Percentiles rank a stretch among this genome's conserved stretches.
Conservation (phyloP, 495 filamentous ascomycete genomes). For the Oidiodendron maius region DNA sequence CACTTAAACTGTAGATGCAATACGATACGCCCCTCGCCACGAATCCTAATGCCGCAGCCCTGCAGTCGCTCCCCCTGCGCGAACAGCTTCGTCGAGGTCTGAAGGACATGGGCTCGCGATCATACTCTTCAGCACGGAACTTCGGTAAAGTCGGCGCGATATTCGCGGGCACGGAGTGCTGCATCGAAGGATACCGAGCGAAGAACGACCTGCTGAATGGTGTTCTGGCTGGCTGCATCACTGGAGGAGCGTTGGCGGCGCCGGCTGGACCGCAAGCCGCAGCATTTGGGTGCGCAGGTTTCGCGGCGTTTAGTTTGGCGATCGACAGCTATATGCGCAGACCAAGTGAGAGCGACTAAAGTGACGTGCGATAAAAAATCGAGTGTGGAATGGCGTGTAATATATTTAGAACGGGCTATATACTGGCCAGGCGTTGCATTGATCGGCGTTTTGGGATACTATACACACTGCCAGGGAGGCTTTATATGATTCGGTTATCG, state of each 20-base stretch:
- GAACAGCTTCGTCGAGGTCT: conserved; percentile 81
- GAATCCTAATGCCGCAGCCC: conserved; percentile 53
- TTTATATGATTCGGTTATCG: no score
- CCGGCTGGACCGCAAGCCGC: conserved; percentile 88
- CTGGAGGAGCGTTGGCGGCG: conserved; percentile 77
- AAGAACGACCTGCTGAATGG: conserved; percentile 94
- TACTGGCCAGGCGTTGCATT: not conserved
- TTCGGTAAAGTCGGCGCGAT: conserved; percentile 89
- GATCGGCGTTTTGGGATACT: not conserved
- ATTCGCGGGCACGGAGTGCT: conserved; percentile 90
- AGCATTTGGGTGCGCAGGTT: conserved; percentile 83
- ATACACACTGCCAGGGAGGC: not conserved
- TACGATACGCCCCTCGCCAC: conserved; percentile 70
- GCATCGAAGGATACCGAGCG: conserved; percentile 83
- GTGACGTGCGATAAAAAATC: no score
- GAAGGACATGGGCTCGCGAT: conserved; percentile 86
- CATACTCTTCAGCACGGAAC: conserved; percentile 84
- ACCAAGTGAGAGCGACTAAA: conserved; percentile 45
- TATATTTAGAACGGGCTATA: not conserved
- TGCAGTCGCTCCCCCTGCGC: conserved; percentile 67
- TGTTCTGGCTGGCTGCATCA: conserved; percentile 81
- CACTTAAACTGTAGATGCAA: no score
- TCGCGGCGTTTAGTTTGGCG: conserved; percentile 90
- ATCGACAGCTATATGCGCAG: conserved; percentile 88
- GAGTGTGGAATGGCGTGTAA: not conserved